These are phyloP conservation scores for Cutaneotrichosporon cutaneum DNA, from an alignment of 1,284 basidiomycete genomes.

Conservation along the genomic window DNA sequence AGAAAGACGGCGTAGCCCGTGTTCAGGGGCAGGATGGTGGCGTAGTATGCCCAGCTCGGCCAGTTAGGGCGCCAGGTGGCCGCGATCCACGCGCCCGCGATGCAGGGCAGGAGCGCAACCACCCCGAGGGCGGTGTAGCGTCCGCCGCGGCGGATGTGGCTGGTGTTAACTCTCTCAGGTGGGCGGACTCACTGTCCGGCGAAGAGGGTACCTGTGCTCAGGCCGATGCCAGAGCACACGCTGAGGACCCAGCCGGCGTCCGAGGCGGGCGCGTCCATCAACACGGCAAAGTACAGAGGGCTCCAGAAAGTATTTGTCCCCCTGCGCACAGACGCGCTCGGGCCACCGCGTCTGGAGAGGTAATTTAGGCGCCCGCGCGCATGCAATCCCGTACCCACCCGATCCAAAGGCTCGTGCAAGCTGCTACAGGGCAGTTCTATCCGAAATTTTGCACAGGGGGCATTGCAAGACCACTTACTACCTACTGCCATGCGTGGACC, in stretches of 20 bases:
- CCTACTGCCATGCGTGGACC: too few species aligned
- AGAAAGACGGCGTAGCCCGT: constrained; percentile 52
- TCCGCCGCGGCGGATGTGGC: constrained; percentile 47
- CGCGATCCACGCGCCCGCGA: constrained; percentile 38
- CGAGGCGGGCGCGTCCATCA: constrained; percentile 44
- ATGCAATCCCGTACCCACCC: too few species aligned
- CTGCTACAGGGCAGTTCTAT: too few species aligned
- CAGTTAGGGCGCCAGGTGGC: constrained; percentile 40
- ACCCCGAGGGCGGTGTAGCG: constrained; percentile 43
- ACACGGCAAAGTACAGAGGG: constrained; percentile 51
- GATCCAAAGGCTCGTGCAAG: too few species aligned
- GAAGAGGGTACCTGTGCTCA: constrained; percentile 77
- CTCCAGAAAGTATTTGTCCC: too few species aligned
- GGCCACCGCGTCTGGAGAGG: too few species aligned
- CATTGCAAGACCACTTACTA: too few species aligned
- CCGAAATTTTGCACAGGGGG: too few species aligned
- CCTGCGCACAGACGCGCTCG: too few species aligned
- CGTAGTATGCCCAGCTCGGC: constrained; percentile 45
- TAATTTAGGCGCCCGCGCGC: too few species aligned
- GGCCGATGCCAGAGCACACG: constrained; percentile 77
- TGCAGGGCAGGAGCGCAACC: constrained; percentile 38
- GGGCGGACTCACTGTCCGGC: constrained; percentile 69
- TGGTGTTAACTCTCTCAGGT: constrained; percentile 20
- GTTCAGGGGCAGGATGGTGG: constrained; percentile 44
- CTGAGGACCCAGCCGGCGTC: constrained; percentile 52